Evolutionary conservation across 2,329 filamentous ascomycete species (phyloP), one percentile per base, ranked within the genome.

Genomic region (Fusarium brevicatenulatum): DNA sequence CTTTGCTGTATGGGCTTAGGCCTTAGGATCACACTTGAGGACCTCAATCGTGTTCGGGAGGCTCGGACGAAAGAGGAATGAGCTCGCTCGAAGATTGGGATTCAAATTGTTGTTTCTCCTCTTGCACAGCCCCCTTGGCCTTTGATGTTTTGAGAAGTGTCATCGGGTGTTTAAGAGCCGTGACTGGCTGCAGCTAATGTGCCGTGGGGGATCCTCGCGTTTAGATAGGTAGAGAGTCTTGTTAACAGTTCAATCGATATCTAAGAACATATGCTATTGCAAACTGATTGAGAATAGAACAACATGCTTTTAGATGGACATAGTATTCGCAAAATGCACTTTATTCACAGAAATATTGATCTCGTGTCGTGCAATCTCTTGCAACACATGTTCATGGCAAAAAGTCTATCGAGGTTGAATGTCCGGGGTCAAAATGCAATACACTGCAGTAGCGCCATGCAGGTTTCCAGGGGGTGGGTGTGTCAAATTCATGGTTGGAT

Each of bases 361-460:
- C 37, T 40, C 54, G 11, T 63, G 19, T n/a, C 19, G 49, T 52
- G 15, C 7, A 23, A 13, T 16, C 12, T 23, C n/a, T 39, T 42
- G 37, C 39, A 50, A 25, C 50, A 63, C 42, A 16, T 28, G 40
- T 46, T 49, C 32, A 69, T 50, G 52, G 57, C 23, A 64, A 64
- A 64, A 67, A 37, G 64, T 64, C 47, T 37, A 53, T 65, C 23
- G 46, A 54, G 49, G 60, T 70, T 66, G 37, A 49, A 63, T 21
- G 50, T 59, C 44, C 21, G 66, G 68, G 68, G 54, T 69, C 60
- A 67, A 66, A 50, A 49, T 74, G 68, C 68, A 62, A 66, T 66
- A 64, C 56, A 66, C 47, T 73, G 74, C 72, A 75, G 74, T 76
- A 76, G 74, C 52, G 55, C 49, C 66, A 76, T 73, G 72, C 72